These are phyloP conservation scores for Phtheirospermum japonicum DNA, from an alignment of 257 asterid species.

Conservation along the genomic window DNA sequence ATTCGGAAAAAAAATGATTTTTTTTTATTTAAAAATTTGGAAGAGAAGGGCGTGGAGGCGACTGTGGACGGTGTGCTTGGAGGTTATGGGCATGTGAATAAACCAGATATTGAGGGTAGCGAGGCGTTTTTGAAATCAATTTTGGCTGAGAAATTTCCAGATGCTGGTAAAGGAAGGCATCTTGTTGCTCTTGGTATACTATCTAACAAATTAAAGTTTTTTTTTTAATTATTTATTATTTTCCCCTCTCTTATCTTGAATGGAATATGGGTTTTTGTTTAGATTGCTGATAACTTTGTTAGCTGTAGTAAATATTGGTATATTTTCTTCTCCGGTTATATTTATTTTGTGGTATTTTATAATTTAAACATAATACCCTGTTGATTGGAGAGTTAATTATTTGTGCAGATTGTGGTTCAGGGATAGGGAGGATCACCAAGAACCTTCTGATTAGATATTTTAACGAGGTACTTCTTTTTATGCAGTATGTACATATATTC, in stretches of 20 bases:
- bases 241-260: neutral
- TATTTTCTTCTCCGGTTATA: neutral
- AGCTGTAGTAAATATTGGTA: slow-evolving; percentile 2
- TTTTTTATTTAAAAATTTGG: slow-evolving; percentile 5
- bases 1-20: neutral
- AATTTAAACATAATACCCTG: too few relatives aligned
- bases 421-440: slow-evolving; percentile 85
- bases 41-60: slow-evolving; percentile 86
- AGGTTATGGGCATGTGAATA: slow-evolving; percentile 79
- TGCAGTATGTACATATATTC: neutral
- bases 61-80: slow-evolving; percentile 95
- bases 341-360: too few relatives aligned
- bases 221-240: too few relatives aligned
- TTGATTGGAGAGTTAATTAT: neutral
- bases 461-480: slow-evolving; percentile 52
- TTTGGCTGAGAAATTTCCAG: slow-evolving; percentile 65
- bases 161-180: slow-evolving; percentile 51
- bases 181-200: slow-evolving; percentile 90
- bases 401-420: slow-evolving; percentile 92
- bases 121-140: slow-evolving; percentile 65
- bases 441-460: slow-evolving; percentile 84
- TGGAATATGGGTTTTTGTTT: neutral
- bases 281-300: neutral
- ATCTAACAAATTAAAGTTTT: neutral
- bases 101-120: slow-evolving; percentile 70